phyloP scores from a whole-genome alignment of 495 filamentous ascomycete genomes.

The Aspergillus avenaceus region DNA sequence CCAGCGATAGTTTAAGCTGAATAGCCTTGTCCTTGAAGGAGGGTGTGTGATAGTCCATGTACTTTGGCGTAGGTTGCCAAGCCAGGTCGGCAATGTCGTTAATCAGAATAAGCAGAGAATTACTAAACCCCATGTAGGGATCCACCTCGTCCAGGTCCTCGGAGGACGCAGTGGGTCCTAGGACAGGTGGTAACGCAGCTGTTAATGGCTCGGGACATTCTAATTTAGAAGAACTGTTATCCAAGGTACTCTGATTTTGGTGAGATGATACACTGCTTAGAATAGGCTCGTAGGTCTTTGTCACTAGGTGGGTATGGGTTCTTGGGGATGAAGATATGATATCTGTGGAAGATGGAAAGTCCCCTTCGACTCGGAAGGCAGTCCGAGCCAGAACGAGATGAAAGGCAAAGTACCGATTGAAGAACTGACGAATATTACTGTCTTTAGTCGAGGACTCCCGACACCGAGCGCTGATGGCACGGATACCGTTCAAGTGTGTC shows the following conservation, averaged over 20 bases:
- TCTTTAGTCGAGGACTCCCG: constrained; percentile 9
- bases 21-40: neutral
- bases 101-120: constrained; percentile 19
- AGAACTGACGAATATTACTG: constrained; percentile 18
- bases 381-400: constrained; percentile 22
- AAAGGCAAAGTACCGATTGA: constrained; percentile 24
- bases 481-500: constrained; percentile 22
- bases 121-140: constrained; percentile 25
- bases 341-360: constrained; percentile 1
- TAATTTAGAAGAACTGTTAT: neutral
- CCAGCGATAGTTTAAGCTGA: neutral
- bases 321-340: neutral
- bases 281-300: neutral
- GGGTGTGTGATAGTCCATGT: constrained; percentile 1
- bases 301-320: neutral
- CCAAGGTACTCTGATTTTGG: neutral
- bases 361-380: constrained; percentile 10
- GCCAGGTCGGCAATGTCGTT: constrained; percentile 18
- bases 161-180: neutral
- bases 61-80: neutral
- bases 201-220: neutral
- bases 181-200: neutral
- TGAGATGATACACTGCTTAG: neutral
- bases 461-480: constrained; percentile 14
- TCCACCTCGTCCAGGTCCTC: constrained; percentile 18